Evolutionary conservation across 78 protist genomes (phyloP).

Genomic region (Mastigamoeba balamuthi): DNA sequence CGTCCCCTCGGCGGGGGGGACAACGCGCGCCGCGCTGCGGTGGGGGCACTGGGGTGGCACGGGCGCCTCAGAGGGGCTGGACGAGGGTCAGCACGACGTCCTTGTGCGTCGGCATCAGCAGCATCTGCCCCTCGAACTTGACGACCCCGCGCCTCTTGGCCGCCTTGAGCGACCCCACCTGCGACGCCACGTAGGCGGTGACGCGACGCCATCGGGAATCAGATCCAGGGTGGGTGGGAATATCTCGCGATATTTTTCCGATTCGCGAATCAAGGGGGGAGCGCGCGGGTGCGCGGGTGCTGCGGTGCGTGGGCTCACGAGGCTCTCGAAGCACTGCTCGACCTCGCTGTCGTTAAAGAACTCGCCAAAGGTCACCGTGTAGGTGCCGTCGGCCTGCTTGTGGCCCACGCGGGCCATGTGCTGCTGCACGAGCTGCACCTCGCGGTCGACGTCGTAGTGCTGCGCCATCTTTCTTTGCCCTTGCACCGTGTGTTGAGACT

Average conservation of each 20-base stretch:
- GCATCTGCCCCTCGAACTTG: conserved; percentile 6
- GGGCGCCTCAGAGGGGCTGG: too few relatives aligned
- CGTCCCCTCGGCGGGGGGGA: too few relatives aligned
- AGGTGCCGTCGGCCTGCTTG: conserved; percentile 7
- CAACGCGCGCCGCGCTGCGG: too few relatives aligned
- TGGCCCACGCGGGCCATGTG: conserved; percentile 2
- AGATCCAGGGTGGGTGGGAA: too few relatives aligned
- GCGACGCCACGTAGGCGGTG: too few relatives aligned
- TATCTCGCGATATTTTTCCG: too few relatives aligned
- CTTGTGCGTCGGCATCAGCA: conserved; percentile 13
- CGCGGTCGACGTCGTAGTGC: conserved; percentile 7
- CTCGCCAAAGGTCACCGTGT: neutral
- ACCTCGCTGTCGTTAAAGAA: neutral
- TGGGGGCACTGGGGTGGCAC: too few relatives aligned
- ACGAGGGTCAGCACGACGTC: conserved; percentile 4
- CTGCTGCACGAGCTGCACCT: neutral
- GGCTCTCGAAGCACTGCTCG: conserved; percentile 8
- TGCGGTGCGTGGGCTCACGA: too few relatives aligned
- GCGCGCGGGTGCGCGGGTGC: too few relatives aligned
- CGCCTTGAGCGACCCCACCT: conserved; percentile 13
- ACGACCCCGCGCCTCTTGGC: conserved; percentile 2
- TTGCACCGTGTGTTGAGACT: too few relatives aligned
- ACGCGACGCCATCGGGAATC: too few relatives aligned
- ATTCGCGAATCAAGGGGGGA: too few relatives aligned
- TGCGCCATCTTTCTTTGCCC: neutral